Base-by-base conservation (phyloP, 2,329 filamentous ascomycete species). In the Diplocarpon rosae region DNA sequence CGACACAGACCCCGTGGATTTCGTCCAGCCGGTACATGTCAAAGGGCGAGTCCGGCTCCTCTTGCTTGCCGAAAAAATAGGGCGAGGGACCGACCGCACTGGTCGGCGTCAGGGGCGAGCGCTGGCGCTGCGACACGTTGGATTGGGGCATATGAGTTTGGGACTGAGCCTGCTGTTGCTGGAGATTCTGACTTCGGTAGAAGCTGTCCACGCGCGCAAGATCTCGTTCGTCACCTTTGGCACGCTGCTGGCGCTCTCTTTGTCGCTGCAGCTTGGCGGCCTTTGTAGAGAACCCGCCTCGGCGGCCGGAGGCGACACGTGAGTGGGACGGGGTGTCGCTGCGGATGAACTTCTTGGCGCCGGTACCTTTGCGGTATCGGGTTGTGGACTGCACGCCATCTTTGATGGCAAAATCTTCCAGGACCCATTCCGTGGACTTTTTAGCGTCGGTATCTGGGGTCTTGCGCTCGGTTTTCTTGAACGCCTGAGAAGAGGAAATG, bases 361-460 rank as follows among this genome's bases (percentile, higher is more conserved):
- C 34, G n/a, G 34, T 35, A 14, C 39, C 65, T 66, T 79, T 80
- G 52, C 83, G 76, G 62, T 85, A 88, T 52, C 82, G 70, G 1
- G 90, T 95, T 0, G 90, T 96, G 47, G 86, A 90, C 63, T 88
- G 78, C 39, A 95, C 84, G 20, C 85, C 85, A 17, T 82, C 66
- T 15, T 65, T 64, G 28, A 86, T 66, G 0, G 86, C 85, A 62
- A 81, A 78, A 1, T 77, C 68, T 30, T 80, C 80, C 20, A 96
- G 68, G 35, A 79, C 74, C 90, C 90, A 96, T 62, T 83, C 76
- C 39, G 75, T 80, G 1, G 76, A 75, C 59, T 83, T 88, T 58
- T 83, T 79, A 8, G 69, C 59, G 44, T 77, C 75, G 15, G 72
- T 67, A 38, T 69, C 64, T 7, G 63, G 53, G 14, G 52, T 58